Evolutionary conservation across 306 rosid genomes (phyloP).

Genomic region (Rosa rugosa): DNA sequence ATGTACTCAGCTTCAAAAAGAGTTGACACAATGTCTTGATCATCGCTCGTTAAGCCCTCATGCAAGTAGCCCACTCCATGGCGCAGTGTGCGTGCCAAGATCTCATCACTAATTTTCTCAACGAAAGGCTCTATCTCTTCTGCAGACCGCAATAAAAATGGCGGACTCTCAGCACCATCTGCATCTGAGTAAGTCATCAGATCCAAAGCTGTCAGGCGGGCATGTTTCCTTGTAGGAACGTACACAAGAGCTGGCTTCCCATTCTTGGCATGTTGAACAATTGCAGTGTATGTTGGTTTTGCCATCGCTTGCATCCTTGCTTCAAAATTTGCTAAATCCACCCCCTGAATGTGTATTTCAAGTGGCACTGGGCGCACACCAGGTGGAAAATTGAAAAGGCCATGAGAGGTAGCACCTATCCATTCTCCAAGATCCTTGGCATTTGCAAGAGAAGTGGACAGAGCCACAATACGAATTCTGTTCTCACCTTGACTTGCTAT

Average conservation of each 20-base stretch:
- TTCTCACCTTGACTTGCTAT: conserved; percentile 85
- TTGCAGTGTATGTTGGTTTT: conserved; percentile 83
- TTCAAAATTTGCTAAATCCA: conserved; percentile 86
- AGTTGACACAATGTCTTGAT: conserved; percentile 72
- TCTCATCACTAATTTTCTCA: conserved; percentile 70
- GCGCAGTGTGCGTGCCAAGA: conserved; percentile 71
- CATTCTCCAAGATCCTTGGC: conserved; percentile 97
- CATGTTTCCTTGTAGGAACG: conserved; percentile 92
- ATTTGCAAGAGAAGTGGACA: conserved; percentile 93
- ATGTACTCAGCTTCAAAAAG: conserved; percentile 86
- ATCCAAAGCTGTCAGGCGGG: conserved; percentile 76
- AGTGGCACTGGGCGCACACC: conserved; percentile 92
- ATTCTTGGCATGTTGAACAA: conserved; percentile 84
- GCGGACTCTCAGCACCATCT: conserved; percentile 53
- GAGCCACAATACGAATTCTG: conserved; percentile 89
- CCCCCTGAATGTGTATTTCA: conserved; percentile 91
- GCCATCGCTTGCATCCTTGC: conserved; percentile 99
- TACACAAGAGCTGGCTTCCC: conserved; percentile 85
- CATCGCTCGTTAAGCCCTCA: conserved; percentile 76
- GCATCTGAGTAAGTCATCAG: conserved; percentile 75
- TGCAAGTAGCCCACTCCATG: conserved; percentile 96
- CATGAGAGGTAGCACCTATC: conserved; percentile 97
- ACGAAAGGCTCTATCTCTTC: conserved; percentile 77
- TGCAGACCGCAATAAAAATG: conserved; percentile 57
- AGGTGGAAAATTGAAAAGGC: conserved; percentile 94